Evolutionary conservation across 306 rosid genomes (phyloP).

Genomic region (Cicer judaicum): DNA sequence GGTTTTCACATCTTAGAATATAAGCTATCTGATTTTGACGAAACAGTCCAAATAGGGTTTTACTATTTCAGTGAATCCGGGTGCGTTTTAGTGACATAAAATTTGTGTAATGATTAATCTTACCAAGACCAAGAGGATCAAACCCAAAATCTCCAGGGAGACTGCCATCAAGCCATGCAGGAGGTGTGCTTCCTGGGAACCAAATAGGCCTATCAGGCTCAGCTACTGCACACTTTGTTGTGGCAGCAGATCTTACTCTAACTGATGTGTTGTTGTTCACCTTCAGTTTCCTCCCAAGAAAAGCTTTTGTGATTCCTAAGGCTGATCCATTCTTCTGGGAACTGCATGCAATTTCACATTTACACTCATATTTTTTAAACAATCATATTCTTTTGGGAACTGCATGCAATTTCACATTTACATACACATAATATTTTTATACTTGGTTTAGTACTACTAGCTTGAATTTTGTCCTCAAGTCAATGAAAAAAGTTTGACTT

Average conservation of each 20-base stretch:
- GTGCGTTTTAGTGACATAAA: neutral
- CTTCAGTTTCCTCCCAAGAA: slow-evolving; percentile 48
- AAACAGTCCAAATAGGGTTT: neutral
- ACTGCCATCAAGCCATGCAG: slow-evolving; percentile 55
- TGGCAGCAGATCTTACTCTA: slow-evolving; percentile 41
- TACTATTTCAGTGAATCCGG: neutral
- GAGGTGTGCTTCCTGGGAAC: slow-evolving; percentile 55
- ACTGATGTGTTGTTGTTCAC: slow-evolving; percentile 33
- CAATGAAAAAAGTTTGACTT: too few relatives aligned
- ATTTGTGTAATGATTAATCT: neutral
- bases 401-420: slow-evolving; percentile 30
- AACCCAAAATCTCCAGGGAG: slow-evolving; percentile 56
- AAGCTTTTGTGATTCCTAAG: slow-evolving; percentile 43
- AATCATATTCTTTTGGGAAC: slow-evolving; percentile 44
- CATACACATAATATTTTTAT: neutral
- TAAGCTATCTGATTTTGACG: neutral
- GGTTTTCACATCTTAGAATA: neutral
- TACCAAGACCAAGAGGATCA: slow-evolving; percentile 56
- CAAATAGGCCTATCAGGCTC: slow-evolving; percentile 52
- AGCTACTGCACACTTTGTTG: slow-evolving; percentile 49
- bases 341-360: slow-evolving; percentile 39
- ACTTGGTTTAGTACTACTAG: neutral
- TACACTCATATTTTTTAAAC: neutral
- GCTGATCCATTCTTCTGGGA: slow-evolving; percentile 51
- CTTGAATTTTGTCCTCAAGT: too few relatives aligned